Base-by-base conservation (phyloP, 2,329 filamentous ascomycete genomes). In the Colletotrichum somersetense region DNA sequence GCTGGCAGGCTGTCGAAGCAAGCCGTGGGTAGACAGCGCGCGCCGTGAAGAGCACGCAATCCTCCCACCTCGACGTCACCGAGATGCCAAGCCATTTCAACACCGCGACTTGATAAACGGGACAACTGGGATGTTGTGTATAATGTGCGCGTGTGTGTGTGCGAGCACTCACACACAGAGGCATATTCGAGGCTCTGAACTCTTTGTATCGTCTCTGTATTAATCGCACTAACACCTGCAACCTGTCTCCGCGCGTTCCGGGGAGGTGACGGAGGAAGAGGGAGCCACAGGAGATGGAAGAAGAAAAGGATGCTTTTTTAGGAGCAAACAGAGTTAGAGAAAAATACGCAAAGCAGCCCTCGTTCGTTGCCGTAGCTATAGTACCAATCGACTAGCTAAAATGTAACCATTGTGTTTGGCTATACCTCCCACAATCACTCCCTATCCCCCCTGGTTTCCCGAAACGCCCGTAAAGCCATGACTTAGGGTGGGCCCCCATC, bases 391-490 rank as follows among this genome's bases (percentile, higher is more conserved):
- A 40, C 48, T 63, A 63, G 35, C 61, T 38, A 26, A 18, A 63
- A 53, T 35, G 18, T 53, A 26, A 38, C 23, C 12, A 6, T 50
- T 26, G 30, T 50, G 30, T 26, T 53, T 42, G 61, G 33, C 26
- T 42, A 52, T 40, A 58, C 38, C 56, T 40, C 18, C 10, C 23
- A 48, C 46, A 48, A 48, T 48, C 46, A 42, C 18, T 42, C 38
- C 4, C 23, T 12, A 26, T 18, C 40, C 50, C 33, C 33, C 33
- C 2, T 5, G 30, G 33, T 20, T 30, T 42, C 53, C 38, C 30
- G 16, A 66, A 66, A 66, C 63, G 63, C 63, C 63, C 63, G 5
- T 66, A 14, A 44, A 67, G 64, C 56, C 46, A 53, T 62, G 64
- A 62, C 46, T 33, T 26, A 46, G 30, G 55, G 63, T 62, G 55